phyloP scores from a whole-genome alignment of 768 basidiomycete species.

The Boletellus ananiceps region DNA sequence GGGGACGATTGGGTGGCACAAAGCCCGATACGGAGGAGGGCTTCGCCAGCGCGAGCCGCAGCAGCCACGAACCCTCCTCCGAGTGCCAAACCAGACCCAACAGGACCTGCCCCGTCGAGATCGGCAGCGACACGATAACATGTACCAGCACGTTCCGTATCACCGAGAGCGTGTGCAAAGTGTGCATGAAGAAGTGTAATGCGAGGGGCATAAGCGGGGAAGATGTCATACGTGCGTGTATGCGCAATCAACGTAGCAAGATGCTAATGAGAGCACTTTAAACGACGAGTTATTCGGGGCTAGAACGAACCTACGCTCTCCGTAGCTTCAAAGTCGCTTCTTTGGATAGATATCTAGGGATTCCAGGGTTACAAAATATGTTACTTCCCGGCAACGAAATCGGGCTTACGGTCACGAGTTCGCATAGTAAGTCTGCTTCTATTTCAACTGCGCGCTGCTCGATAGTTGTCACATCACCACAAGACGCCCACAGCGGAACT shows the following conservation, averaged over 20 bases:
- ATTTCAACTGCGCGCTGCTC: slow-evolving; percentile 52
- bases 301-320: slow-evolving; percentile 41
- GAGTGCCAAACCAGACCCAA: slow-evolving; percentile 16
- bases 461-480: slow-evolving; percentile 45
- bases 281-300: not conserved
- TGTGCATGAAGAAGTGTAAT: slow-evolving; percentile 69
- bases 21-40: slow-evolving; percentile 48
- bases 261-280: slow-evolving; percentile 17
- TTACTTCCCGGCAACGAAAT: not conserved
- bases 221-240: slow-evolving; percentile 55
- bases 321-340: slow-evolving; percentile 64
- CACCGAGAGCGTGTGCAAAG: slow-evolving; percentile 63
- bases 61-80: slow-evolving; percentile 40
- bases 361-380: not conserved
- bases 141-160: slow-evolving; percentile 46
- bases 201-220: slow-evolving; percentile 51
- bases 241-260: slow-evolving; percentile 55
- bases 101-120: slow-evolving; percentile 34
- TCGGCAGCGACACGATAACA: slow-evolving; percentile 63
- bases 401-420: slow-evolving; percentile 55
- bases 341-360: slow-evolving; percentile 55
- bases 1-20: slow-evolving; percentile 5
- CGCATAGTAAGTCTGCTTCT: slow-evolving; percentile 68
- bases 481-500: slow-evolving; percentile 57
- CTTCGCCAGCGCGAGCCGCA: slow-evolving; percentile 50